Evolutionary conservation across 1,284 basidiomycete species (phyloP), one percentile per base, ranked within the genome.

Genomic region (Heterobasidion irregulare): DNA sequence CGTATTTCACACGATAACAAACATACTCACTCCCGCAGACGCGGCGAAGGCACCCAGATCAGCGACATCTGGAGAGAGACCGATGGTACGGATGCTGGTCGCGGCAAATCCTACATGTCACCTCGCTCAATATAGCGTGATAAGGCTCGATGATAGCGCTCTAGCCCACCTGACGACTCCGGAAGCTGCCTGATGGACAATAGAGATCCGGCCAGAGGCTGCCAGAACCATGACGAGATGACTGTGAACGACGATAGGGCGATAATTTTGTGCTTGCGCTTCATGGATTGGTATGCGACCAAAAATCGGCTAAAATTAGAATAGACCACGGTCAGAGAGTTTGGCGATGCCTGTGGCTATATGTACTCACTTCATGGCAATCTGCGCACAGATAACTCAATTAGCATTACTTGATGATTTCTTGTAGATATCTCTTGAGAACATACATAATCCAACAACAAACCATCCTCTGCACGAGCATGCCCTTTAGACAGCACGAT

Each of bases 391-490:
- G 2, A 16, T 35, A 60, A 45, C 58, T 52, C 12, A 26, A n/a
- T 50, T 12, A 34, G 33, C 2, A 50, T 50, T 7, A 13, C 26
- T 13, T 13, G 8, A 35, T 12, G 9, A 41, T 13, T 6, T 13
- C 15, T 36, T 12, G 6, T 0, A 19, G 9, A 45, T 18, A 55
- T 16, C 34, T 47, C 34, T 12, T 54, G 51, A 34, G 13, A 19
- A 66, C 81, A 50, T 56, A 84, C 81, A 65, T 86, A 86, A 64
- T 86, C 79, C 13, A 84, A 63, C n/a, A 86, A 68, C 15, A 86
- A 65, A 55, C 76, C 78, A 56, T 82, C 76, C 55, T 80, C 71
- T 2, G 83, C 80, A 1, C 68, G 64, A 0, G 77, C 76, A 57
- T 70, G 69, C 2, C 81, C 83, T 60, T 71, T 69, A 15, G 76